Evolutionary conservation across 306 rosid species (phyloP), one percentile per base, ranked within the genome.

Genomic region (Astragalus glycyphyllos): DNA sequence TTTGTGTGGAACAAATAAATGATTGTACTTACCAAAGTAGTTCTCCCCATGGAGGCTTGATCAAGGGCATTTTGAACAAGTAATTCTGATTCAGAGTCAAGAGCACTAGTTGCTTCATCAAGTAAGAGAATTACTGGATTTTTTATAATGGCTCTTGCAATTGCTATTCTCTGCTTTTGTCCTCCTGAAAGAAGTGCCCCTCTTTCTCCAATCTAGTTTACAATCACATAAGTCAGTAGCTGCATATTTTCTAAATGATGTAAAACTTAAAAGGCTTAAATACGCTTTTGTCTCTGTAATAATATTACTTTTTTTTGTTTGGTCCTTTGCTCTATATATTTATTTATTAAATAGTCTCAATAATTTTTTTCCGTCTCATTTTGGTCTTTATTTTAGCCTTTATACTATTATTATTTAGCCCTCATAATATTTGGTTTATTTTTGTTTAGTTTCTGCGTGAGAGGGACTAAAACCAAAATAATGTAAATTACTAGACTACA

Each of bases 51-150:
- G 59, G 99, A 94, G 57, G 99, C 99, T 48, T 83, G 95, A 82
- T 94, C 96, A 41, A 94, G 97, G 46, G 99, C 99, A 91, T 81
- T 90, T 61, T 91, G 99, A 45, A 94, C 97, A 11, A 91, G 42
- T 64, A 81, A 68, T 80, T 94, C 98, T 2, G 97, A 94, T 85
- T 94, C 96, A 60, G 90, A 87, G 80, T 94, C 98, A 61, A 94
- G 97, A 61, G 98, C 97, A 84, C 97, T 90, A 4, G 98, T 94
- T 66, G 98, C 98, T 83, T 94, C 98, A 83, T 94, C 98, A 63
- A 94, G 96, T 45, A 94, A 73, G 12, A 94, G 96, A 87, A 94
- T 87, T 8, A 72, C 82, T 31, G 99, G 99, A 78, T 91, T 94
- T 77, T 87, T 94, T 59, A 94, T 86, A 13, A 94, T 80, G 65